A percentile compares a stretch with the other conserved stretches of the same genome.
Evolutionary conservation across 2,329 filamentous ascomycete genomes (phyloP).

Genomic region (Colletotrichum trifolii): DNA sequence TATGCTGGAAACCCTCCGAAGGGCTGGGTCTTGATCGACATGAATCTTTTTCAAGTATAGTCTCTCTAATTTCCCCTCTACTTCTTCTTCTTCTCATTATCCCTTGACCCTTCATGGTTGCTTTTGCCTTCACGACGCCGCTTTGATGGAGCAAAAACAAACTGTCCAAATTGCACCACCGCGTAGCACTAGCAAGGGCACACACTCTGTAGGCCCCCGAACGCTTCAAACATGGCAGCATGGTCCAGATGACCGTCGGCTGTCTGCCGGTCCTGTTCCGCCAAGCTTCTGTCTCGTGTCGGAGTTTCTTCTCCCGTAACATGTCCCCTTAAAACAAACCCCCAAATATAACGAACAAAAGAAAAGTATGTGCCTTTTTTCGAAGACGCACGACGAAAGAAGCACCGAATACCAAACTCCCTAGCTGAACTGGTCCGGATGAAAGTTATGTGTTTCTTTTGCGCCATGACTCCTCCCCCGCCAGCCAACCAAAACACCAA

Average conservation of each 20-base stretch:
- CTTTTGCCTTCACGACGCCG: conserved; percentile 31
- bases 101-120: conserved; percentile 5
- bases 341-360: conserved; percentile 6
- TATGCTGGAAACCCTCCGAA: conserved; percentile 4
- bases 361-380: conserved; percentile 18
- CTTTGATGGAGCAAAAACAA: conserved; percentile 9
- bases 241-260: conserved; percentile 22
- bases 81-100: background rate
- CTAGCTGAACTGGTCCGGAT: too few species aligned
- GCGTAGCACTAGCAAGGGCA: conserved; percentile 25
- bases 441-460: background rate
- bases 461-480: conserved; percentile 8
- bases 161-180: conserved; percentile 23
- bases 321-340: conserved; percentile 1
- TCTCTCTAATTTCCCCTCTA: conserved; percentile 10
- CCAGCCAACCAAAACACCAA: conserved; percentile 8
- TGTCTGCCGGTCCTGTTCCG: conserved; percentile 28
- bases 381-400: background rate
- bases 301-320: conserved; percentile 31
- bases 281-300: conserved; percentile 34
- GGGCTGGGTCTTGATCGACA: conserved; percentile 7
- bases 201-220: background rate
- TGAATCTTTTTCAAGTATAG: conserved; percentile 12
- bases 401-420: too few species aligned
- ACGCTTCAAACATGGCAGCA: background rate